Base-by-base conservation (phyloP, 1,139 yeast genomes). In the Starmera stellimalicola region DNA sequence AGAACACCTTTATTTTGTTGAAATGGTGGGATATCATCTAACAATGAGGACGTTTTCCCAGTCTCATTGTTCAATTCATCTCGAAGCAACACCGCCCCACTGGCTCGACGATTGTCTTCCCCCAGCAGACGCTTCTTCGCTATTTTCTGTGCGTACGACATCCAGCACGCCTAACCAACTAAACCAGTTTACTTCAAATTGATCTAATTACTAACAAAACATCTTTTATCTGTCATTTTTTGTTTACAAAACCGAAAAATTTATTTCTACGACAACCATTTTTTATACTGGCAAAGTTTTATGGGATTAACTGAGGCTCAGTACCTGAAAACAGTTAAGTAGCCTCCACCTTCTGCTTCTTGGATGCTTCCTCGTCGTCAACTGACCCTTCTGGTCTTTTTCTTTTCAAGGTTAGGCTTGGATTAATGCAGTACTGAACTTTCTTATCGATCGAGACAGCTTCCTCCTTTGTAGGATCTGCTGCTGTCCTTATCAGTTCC, bases 371-470 rank as follows among this genome's bases (percentile, higher is more conserved):
- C 1, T 15, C 31, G 2, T 16, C 33, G n/a, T n/a, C n/a, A 3
- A 31, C 31, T 8, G 34, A 35, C 43, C 50, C 31, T 7, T 38
- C 40, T 39, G 56, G 51, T 41, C 57, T 40, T 30, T 60, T 60
- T 47, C 69, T 64, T 42, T 68, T 68, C 23, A 76, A 52, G 18
- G 72, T 49, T 39, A 68, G 58, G 31, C 57, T 57, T 8, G 91
- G 91, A 42, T 76, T 74, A 31, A 75, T 56, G 29, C 79, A 70
- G 44, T 69, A 76, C 42, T 73, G 77, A 22, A 79, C 68, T 50
- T 76, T 78, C 30, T 70, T 72, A 38, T 77, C 84, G 17, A 78
- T 74, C 15, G 55, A 55, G 28, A 68, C 73, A 14, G 83, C 79
- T 36, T 73, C 79, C 37, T 79, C 83, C 33, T 71, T 62, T 7